Evolutionary conservation across 805 yeast species (phyloP), one percentile per base, ranked within the genome.

Genomic region (Sugiyamaella chiloensis): DNA sequence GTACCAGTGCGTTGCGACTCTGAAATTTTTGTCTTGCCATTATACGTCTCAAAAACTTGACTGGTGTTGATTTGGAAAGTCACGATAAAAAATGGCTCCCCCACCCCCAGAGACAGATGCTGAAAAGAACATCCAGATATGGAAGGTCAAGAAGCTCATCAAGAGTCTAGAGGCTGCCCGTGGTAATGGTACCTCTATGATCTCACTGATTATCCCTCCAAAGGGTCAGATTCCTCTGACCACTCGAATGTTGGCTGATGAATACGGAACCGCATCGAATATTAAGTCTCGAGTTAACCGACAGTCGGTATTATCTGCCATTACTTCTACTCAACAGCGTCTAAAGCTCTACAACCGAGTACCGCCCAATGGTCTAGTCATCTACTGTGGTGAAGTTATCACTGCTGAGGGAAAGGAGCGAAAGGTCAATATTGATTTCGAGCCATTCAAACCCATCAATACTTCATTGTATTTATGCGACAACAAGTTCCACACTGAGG

Each of bases 101-200:
- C 40, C 47, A 21, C 40, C 34, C 21, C 27, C 48, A 7, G 60
- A 56, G 26, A 40, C 50, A 21, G 96, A 88, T 57, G 93, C 95
- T 45, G 99, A 93, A 67, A 89, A 87, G 74, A 91, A 90, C 74
- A 91, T 93, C 66, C 96, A 93, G 75, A 90, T 93, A 75, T 93
- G 99, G 99, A 93, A 93, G 81, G 83, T 93, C 77, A 91, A 90
- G 77, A 93, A 93, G 73, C 78, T 88, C 29, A 80, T 90, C 77
- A 86, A 86, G 70, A 80, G 85, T 52, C 78, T 93, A 59, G 93
- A 93, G 66, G 73, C 72, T 61, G 98, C 98, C 46, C 81, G 96
- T 69, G 99, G 99, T 69, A 93, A 91, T 67, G 99, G 99, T 70
- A 93, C 99, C 40, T 93, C 99, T 20, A 93, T 93, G 98, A 93